These are phyloP conservation scores for Aspergillus ochraceus DNA, from an alignment of 2,329 filamentous ascomycete genomes.

Conservation along the genomic window DNA sequence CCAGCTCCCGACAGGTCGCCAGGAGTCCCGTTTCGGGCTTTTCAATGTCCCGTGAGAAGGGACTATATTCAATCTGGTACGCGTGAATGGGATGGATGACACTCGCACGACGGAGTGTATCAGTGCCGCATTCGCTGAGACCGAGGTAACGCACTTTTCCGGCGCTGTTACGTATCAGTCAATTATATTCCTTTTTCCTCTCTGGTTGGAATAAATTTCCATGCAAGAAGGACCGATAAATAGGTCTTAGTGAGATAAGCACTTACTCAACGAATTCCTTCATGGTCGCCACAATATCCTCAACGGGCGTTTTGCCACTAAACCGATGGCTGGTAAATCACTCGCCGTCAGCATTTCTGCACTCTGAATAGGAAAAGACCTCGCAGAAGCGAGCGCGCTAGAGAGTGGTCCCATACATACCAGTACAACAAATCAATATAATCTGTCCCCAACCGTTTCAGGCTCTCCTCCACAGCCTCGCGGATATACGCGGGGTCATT, in stretches of 20 bases:
- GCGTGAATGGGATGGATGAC: slow-evolving; percentile 52
- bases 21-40: slow-evolving; percentile 24
- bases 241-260: not conserved
- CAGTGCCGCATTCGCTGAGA: slow-evolving; percentile 50
- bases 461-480: slow-evolving; percentile 41
- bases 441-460: slow-evolving; percentile 43
- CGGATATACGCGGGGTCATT: slow-evolving; percentile 40
- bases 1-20: slow-evolving; percentile 29
- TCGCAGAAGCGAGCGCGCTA: too few species aligned
- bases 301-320: slow-evolving; percentile 39
- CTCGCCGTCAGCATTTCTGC: not conserved
- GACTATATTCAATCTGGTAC: slow-evolving; percentile 56
- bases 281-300: slow-evolving; percentile 37
- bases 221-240: too few species aligned
- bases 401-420: not conserved
- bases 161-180: not conserved
- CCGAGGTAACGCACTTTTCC: slow-evolving; percentile 58
- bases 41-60: slow-evolving; percentile 54
- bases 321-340: slow-evolving; percentile 44
- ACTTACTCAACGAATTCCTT: slow-evolving; percentile 40
- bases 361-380: too few species aligned
- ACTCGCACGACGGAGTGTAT: slow-evolving; percentile 52
- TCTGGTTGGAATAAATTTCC: not conserved
- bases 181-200: not conserved
- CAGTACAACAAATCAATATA: slow-evolving; percentile 47